phyloP scores from a whole-genome alignment of 2,329 filamentous ascomycete genomes.

The Huntiella savannae region DNA sequence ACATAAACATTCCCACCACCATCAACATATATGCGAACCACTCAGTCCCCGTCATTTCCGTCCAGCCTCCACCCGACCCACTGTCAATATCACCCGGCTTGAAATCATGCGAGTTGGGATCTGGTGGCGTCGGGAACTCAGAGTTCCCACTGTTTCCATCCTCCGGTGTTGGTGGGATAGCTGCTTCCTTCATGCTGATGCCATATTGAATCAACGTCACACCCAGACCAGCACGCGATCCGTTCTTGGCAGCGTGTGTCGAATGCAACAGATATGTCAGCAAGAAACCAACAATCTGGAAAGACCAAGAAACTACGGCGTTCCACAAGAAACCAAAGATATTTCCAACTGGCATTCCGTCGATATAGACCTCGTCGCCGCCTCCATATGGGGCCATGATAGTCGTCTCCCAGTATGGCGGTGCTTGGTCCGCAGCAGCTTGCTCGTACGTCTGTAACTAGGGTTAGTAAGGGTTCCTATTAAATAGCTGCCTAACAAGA shows the following conservation, averaged over 20 bases:
- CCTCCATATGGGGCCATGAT: slow-evolving; percentile 80
- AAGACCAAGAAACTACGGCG: slow-evolving; percentile 91
- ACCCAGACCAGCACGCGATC: slow-evolving; percentile 80
- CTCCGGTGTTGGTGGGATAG: slow-evolving; percentile 23
- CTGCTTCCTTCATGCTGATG: slow-evolving; percentile 70
- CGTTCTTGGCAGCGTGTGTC: slow-evolving; percentile 94
- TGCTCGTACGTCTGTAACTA: slow-evolving; percentile 73
- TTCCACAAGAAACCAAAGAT: slow-evolving; percentile 83
- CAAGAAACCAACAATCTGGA: slow-evolving; percentile 91
- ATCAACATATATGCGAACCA: slow-evolving; percentile 87
- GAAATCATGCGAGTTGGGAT: slow-evolving; percentile 83
- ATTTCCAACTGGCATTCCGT: slow-evolving; percentile 81
- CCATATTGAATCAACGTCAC: slow-evolving; percentile 93
- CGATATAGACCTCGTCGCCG: slow-evolving; percentile 90
- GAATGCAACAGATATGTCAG: slow-evolving; percentile 96
- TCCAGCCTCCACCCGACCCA: slow-evolving; percentile 22
- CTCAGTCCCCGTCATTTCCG: slow-evolving; percentile 53
- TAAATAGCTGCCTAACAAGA: not conserved
- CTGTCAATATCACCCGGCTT: slow-evolving; percentile 48
- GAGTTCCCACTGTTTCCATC: slow-evolving; percentile 29
- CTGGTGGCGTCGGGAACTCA: slow-evolving; percentile 51
- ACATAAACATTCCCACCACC: slow-evolving; percentile 95
- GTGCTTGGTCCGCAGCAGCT: slow-evolving; percentile 86
- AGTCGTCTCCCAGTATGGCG: slow-evolving; percentile 97
- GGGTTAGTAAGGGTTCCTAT: slow-evolving; percentile 18